Evolutionary conservation across 805 yeast species (phyloP).

Genomic region (Ogataea dorogensis): DNA sequence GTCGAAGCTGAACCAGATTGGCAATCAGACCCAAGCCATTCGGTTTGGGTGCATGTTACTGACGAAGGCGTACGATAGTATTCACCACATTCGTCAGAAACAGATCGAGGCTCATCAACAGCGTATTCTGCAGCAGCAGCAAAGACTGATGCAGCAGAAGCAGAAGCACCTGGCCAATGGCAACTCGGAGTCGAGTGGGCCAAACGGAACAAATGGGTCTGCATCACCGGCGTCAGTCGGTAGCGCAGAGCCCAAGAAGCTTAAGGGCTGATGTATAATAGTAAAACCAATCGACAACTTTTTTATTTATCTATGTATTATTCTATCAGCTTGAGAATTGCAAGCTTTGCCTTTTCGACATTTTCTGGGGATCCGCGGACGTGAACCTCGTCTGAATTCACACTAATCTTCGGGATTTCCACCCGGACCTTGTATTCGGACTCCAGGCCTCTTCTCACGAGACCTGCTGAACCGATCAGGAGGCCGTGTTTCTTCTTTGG

Average conservation of each 20-base stretch:
- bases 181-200: constrained; percentile 1
- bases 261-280: constrained; percentile 10
- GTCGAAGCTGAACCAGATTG: constrained; percentile 74
- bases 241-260: constrained; percentile 7
- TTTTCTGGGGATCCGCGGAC: constrained; percentile 67
- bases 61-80: constrained; percentile 85
- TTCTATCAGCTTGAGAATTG: constrained; percentile 57
- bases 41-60: constrained; percentile 90
- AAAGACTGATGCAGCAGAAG: constrained; percentile 35
- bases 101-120: constrained; percentile 48
- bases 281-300: constrained; percentile 4
- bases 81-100: constrained; percentile 67
- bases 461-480: constrained; percentile 80
- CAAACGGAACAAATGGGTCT: constrained; percentile 5
- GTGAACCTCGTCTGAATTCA: constrained; percentile 48
- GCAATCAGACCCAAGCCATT: constrained; percentile 83
- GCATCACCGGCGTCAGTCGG: constrained; percentile 5
- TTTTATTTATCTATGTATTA: constrained; percentile 37
- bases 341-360: constrained; percentile 60
- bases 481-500: constrained; percentile 73
- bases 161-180: constrained; percentile 29
- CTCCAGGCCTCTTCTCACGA: constrained; percentile 69
- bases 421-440: constrained; percentile 62
- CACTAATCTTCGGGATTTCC: constrained; percentile 62
- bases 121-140: constrained; percentile 31